Conservation (phyloP, 768 basidiomycete genomes). For the Kwoniella shandongensis region DNA sequence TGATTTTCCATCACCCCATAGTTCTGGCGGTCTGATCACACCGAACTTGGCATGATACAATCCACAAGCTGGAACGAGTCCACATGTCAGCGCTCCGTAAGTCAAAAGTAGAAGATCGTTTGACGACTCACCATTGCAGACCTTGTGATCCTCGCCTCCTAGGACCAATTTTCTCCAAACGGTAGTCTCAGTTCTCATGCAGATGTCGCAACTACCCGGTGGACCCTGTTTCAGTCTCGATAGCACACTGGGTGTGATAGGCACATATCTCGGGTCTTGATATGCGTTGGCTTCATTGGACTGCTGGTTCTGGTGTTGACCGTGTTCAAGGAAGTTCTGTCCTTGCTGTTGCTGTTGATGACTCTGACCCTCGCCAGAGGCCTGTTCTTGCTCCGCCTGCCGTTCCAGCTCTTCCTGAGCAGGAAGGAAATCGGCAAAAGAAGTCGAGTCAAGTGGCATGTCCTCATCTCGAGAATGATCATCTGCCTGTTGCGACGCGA, state of each 20-base stretch:
- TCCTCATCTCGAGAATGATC: not conserved
- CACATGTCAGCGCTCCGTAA: not conserved
- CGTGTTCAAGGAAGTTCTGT: not conserved
- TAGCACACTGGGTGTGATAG: constrained; percentile 15
- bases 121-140: constrained; percentile 43
- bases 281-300: too few relatives aligned
- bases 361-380: not conserved
- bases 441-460: constrained; percentile 8
- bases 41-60: constrained; percentile 45
- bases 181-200: constrained; percentile 39
- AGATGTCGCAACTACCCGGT: constrained; percentile 48
- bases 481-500: constrained; percentile 7
- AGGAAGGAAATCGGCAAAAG: constrained; percentile 28
- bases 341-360: not conserved
- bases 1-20: constrained; percentile 44
- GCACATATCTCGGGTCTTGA: not conserved
- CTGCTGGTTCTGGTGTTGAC: not conserved
- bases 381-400: constrained; percentile 9
- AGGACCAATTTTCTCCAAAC: constrained; percentile 43
- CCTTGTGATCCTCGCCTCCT: constrained; percentile 28
- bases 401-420: constrained; percentile 21
- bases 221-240: constrained; percentile 35
- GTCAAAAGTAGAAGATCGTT: not conserved
- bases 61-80: constrained; percentile 36
- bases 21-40: constrained; percentile 40